Evolutionary conservation across 306 rosid species (phyloP).

Genomic region (Herpetospermum pedunculosum): DNA sequence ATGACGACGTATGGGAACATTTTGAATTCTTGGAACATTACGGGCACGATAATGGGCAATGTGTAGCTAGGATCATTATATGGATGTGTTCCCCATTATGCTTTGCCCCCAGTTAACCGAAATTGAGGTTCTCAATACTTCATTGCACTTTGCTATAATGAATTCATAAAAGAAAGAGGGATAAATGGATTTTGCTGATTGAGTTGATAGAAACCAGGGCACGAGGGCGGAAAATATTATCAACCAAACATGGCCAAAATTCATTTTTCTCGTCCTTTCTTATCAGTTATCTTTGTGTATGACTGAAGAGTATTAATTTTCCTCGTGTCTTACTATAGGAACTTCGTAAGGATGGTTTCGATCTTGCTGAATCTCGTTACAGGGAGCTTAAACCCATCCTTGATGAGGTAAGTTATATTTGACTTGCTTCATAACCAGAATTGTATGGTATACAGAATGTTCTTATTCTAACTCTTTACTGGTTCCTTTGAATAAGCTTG

Average conservation of each 20-base stretch:
- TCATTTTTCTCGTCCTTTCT: neutral
- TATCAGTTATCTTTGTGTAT: neutral
- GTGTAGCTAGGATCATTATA: neutral
- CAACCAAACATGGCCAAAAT: neutral
- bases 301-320: neutral
- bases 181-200: neutral
- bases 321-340: conserved; percentile 33
- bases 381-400: conserved; percentile 93
- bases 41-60: neutral
- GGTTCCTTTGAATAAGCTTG: conserved; percentile 41
- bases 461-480: neutral
- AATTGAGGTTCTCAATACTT: neutral
- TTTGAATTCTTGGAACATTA: neutral
- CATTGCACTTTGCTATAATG: neutral
- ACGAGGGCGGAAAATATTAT: neutral
- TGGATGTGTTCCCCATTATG: neutral
- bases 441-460: neutral
- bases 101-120: neutral
- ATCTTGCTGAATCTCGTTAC: conserved; percentile 80
- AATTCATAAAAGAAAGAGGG: neutral
- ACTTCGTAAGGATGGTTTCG: conserved; percentile 97
- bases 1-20: neutral
- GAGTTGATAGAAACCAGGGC: neutral
- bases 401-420: conserved; percentile 54
- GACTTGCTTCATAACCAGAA: neutral